Conservation (phyloP, 139 green algal species). For the Nannochloris sp. region DNA sequence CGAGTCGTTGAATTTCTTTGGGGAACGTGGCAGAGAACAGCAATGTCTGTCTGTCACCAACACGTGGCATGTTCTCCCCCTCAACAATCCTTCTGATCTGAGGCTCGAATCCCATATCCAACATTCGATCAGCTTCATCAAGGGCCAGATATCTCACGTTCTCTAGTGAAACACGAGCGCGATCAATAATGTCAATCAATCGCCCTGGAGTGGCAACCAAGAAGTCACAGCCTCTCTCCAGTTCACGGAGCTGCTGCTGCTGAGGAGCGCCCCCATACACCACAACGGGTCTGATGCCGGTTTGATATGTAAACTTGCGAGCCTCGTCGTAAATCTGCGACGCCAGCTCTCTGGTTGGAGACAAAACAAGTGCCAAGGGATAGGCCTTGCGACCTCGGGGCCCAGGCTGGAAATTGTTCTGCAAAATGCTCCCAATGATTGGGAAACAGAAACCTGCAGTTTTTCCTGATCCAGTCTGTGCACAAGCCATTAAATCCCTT, state of each 20-base stretch:
- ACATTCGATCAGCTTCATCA: slow-evolving; percentile 94
- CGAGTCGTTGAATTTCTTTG: slow-evolving; percentile 82
- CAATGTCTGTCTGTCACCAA: slow-evolving; percentile 83
- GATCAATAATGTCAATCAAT: slow-evolving; percentile 89
- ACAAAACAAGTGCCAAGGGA: slow-evolving; percentile 81
- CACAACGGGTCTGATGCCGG: slow-evolving; percentile 80
- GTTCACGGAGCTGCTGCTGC: slow-evolving; percentile 80
- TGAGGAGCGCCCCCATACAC: slow-evolving; percentile 94
- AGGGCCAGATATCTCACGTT: slow-evolving; percentile 70
- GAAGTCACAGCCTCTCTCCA: slow-evolving; percentile 92
- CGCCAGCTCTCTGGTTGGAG: slow-evolving; percentile 87
- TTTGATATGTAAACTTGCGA: slow-evolving; percentile 88
- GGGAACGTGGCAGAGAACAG: slow-evolving; percentile 96
- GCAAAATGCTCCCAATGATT: slow-evolving; percentile 88
- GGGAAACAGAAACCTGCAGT: slow-evolving; percentile 98
- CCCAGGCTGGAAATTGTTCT: slow-evolving; percentile 41
- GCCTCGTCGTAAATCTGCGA: slow-evolving; percentile 89
- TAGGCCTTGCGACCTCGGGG: slow-evolving; percentile 70
- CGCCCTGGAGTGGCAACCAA: slow-evolving; percentile 92
- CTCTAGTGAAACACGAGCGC: slow-evolving; percentile 67
- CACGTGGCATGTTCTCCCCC: slow-evolving; percentile 81
- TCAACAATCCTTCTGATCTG: slow-evolving; percentile 71
- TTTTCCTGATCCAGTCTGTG: slow-evolving; percentile 95
- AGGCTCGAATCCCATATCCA: slow-evolving; percentile 98
- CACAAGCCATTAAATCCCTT: slow-evolving; percentile 95